These are phyloP conservation scores for Zygosaccharomyces sapae DNA, from an alignment of 1,139 yeast species.

Conservation along the genomic window DNA sequence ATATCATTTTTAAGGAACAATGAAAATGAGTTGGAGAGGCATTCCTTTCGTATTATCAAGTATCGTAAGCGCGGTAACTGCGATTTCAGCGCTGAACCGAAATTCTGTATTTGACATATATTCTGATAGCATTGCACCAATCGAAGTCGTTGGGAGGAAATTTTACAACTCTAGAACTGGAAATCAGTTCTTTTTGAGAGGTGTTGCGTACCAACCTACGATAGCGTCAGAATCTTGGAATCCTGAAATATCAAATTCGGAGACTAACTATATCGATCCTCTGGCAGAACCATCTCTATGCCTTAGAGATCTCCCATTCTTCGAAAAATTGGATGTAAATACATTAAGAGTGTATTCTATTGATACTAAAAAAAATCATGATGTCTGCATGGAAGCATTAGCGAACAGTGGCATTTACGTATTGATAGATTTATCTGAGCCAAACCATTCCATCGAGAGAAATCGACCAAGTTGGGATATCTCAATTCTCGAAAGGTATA, in stretches of 20 bases:
- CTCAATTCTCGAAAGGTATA: slow-evolving; percentile 62
- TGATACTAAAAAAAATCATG: slow-evolving; percentile 49
- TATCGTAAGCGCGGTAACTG: background rate
- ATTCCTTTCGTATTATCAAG: background rate
- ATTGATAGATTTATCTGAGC: slow-evolving; percentile 53
- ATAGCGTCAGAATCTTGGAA: slow-evolving; percentile 33
- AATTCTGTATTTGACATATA: background rate
- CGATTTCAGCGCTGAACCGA: background rate
- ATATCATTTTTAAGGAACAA: background rate
- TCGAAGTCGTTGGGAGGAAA: slow-evolving; percentile 45
- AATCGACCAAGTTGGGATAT: slow-evolving; percentile 49
- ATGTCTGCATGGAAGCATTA: slow-evolving; percentile 51
- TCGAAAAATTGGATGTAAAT: slow-evolving; percentile 48
- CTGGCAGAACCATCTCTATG: slow-evolving; percentile 47
- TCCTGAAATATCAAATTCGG: slow-evolving; percentile 34
- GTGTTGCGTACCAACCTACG: slow-evolving; percentile 55
- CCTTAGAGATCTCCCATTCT: slow-evolving; percentile 47
- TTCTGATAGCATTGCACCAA: slow-evolving; percentile 10
- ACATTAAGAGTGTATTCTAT: slow-evolving; percentile 54
- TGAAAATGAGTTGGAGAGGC: background rate
- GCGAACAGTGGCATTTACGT: slow-evolving; percentile 55
- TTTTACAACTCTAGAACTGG: slow-evolving; percentile 44
- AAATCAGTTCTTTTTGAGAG: slow-evolving; percentile 52
- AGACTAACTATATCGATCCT: slow-evolving; percentile 49
- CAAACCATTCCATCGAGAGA: slow-evolving; percentile 48